Conservation (phyloP, 2,329 filamentous ascomycete species). For the Exserohilum rostratum region DNA sequence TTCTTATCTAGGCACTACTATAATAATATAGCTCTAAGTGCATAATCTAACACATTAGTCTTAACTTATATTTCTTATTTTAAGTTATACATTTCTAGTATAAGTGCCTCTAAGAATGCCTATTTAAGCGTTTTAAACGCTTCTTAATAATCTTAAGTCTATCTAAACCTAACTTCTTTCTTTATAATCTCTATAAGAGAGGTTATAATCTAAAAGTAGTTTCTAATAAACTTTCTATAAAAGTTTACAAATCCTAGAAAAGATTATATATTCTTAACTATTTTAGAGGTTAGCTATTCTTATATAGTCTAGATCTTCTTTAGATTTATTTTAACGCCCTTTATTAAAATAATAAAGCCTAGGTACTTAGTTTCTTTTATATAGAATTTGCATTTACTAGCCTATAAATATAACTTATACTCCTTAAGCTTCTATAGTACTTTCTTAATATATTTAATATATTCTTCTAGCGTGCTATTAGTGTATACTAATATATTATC, state of each 20-base stretch:
- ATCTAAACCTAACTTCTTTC: not conserved
- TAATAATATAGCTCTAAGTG: not conserved
- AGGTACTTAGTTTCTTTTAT: slow-evolving; percentile 37
- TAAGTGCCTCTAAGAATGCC: not conserved
- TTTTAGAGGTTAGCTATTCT: slow-evolving; percentile 27
- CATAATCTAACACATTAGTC: slow-evolving; percentile 1
- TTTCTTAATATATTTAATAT: slow-evolving; percentile 22
- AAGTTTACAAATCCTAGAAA: not conserved
- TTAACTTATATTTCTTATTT: not conserved
- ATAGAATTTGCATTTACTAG: slow-evolving; percentile 42
- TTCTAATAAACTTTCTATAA: slow-evolving; percentile 1
- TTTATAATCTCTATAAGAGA: not conserved
- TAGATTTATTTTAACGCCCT: slow-evolving; percentile 33
- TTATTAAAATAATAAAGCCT: slow-evolving; percentile 33
- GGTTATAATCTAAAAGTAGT: not conserved
- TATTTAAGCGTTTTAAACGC: slow-evolving; percentile 2
- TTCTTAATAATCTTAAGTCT: not conserved
- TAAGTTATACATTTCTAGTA: slow-evolving; percentile 1
- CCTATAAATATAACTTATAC: slow-evolving; percentile 21
- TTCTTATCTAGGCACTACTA: slow-evolving; percentile 17
- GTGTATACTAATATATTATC: not conserved
- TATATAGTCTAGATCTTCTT: slow-evolving; percentile 32
- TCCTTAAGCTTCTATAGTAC: slow-evolving; percentile 29
- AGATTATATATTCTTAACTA: slow-evolving; percentile 19
- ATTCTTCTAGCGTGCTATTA: not conserved